Evolutionary conservation across 2,329 filamentous ascomycete species (phyloP).

Genomic region (Lachnellula subtilissima): DNA sequence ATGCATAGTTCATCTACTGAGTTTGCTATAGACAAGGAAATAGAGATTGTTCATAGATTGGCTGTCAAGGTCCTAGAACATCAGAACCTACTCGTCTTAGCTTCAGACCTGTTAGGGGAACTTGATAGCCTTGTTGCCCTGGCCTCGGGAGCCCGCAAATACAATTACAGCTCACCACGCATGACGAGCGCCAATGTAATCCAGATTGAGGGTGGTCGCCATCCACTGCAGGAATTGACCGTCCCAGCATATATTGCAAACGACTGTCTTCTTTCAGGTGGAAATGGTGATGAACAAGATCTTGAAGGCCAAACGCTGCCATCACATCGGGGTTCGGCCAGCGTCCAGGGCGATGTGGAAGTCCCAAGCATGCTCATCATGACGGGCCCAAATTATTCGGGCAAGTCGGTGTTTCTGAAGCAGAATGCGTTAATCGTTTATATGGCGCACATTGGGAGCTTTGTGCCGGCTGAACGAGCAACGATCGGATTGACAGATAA

Average conservation of each 20-base stretch:
- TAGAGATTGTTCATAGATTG: slow-evolving; percentile 78
- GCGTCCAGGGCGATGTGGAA: slow-evolving; percentile 18
- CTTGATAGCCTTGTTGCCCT: slow-evolving; percentile 82
- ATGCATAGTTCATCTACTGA: slow-evolving; percentile 6
- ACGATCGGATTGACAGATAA: slow-evolving; percentile 85
- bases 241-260: slow-evolving; percentile 81
- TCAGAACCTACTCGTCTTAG: slow-evolving; percentile 58
- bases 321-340: background rate
- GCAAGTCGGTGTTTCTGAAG: slow-evolving; percentile 94
- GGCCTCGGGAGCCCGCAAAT: slow-evolving; percentile 68
- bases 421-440: slow-evolving; percentile 89
- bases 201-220: slow-evolving; percentile 71
- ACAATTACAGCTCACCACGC: slow-evolving; percentile 64
- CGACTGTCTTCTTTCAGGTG: slow-evolving; percentile 64
- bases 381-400: slow-evolving; percentile 93
- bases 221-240: slow-evolving; percentile 80
- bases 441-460: slow-evolving; percentile 88
- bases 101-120: slow-evolving; percentile 80
- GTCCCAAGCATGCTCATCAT: slow-evolving; percentile 69
- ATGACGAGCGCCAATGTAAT: slow-evolving; percentile 69
- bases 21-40: slow-evolving; percentile 64
- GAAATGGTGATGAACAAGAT: slow-evolving; percentile 35
- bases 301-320: slow-evolving; percentile 1
- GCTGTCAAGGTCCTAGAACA: slow-evolving; percentile 65
- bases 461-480: slow-evolving; percentile 75